Conservation (phyloP, 495 filamentous ascomycete species). For the Aspergillus egyptiacus region DNA sequence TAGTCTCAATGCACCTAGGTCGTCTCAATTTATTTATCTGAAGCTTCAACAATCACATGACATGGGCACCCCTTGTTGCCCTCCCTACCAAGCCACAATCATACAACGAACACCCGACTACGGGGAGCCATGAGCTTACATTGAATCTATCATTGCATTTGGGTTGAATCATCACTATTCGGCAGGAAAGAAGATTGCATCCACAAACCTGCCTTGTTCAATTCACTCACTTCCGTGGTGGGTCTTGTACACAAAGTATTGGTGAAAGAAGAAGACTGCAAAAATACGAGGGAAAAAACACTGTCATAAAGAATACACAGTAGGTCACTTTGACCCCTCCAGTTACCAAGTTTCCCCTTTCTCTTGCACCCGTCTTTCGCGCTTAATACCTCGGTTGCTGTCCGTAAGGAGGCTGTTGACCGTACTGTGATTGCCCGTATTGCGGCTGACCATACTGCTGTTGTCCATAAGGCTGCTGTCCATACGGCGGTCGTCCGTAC, state of each 20-base stretch:
- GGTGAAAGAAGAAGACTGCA: not conserved
- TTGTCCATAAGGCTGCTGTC: not conserved
- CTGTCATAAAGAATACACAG: slow-evolving; percentile 8
- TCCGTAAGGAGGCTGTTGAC: slow-evolving; percentile 8
- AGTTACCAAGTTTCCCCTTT: not conserved
- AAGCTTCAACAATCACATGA: too few relatives aligned
- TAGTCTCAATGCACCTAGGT: too few relatives aligned
- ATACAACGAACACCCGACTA: too few relatives aligned
- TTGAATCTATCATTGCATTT: not conserved
- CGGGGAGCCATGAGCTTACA: too few relatives aligned
- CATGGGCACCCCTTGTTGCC: too few relatives aligned
- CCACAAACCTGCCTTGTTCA: not conserved
- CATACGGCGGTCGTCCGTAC: slow-evolving; percentile 4
- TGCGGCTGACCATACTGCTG: not conserved
- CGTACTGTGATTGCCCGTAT: too few relatives aligned
- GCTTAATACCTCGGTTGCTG: slow-evolving; percentile 5
- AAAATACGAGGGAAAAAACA: not conserved
- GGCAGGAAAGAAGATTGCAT: not conserved
- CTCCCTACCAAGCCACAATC: too few relatives aligned
- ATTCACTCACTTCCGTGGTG: not conserved
- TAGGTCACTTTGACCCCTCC: not conserved
- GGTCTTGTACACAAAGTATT: not conserved
- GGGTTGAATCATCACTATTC: not conserved
- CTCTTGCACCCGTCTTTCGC: not conserved
- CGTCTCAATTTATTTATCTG: too few relatives aligned